These are phyloP conservation scores for Diaporthe ampelina DNA, from an alignment of 2,329 filamentous ascomycete species.

Conservation along the genomic window DNA sequence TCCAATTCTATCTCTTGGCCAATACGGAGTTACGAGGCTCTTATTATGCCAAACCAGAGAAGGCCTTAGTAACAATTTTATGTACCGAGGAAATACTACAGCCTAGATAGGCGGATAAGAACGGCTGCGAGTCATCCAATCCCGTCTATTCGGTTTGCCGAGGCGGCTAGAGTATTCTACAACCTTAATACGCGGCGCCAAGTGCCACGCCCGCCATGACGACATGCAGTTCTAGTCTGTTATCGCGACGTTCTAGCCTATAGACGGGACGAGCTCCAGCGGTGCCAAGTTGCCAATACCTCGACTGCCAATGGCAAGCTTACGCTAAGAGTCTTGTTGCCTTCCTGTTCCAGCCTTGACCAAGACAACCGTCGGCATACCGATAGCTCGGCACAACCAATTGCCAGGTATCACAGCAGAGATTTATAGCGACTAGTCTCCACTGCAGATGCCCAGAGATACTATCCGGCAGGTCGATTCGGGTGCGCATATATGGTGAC, in stretches of 20 bases:
- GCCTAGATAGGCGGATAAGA: too few relatives aligned
- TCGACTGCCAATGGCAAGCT: background rate
- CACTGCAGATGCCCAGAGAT: slow-evolving; percentile 27
- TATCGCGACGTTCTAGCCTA: slow-evolving; percentile 9
- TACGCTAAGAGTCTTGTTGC: slow-evolving; percentile 25
- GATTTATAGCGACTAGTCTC: background rate
- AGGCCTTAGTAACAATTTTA: background rate
- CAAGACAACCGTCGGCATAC: slow-evolving; percentile 19
- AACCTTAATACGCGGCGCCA: background rate
- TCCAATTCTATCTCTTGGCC: too few relatives aligned
- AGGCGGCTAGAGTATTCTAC: background rate
- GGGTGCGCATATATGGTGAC: background rate
- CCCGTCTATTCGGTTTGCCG: background rate
- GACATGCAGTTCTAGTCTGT: slow-evolving; percentile 2
- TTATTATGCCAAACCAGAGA: fast-evolving
- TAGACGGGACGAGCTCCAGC: background rate
- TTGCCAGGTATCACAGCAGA: background rate
- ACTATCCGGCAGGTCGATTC: slow-evolving; percentile 2
- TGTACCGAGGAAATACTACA: background rate
- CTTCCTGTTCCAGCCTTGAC: slow-evolving; percentile 9
- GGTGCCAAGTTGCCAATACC: slow-evolving; percentile 12
- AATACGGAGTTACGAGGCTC: too few relatives aligned
- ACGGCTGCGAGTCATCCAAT: slow-evolving; percentile 7
- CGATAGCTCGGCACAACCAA: slow-evolving; percentile 6
- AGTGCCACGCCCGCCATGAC: background rate